Evolutionary conservation across 2,329 filamentous ascomycete genomes (phyloP), one percentile per base, ranked within the genome.

Genomic region (Cladosporium austrohemisphaericum): DNA sequence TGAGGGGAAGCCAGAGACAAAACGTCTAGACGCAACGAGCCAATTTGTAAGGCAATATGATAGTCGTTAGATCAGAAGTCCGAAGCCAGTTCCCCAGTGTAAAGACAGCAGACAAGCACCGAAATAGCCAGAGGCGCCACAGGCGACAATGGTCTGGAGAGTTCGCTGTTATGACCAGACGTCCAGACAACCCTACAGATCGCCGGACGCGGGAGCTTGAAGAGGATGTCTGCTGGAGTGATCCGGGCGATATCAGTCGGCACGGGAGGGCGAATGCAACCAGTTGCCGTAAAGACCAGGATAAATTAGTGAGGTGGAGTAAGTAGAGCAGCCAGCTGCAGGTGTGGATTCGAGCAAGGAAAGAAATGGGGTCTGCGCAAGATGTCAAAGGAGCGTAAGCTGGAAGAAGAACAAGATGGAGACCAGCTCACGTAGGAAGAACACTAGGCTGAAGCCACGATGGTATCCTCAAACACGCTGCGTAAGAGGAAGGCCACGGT

Each of bases 221-320:
- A n/a, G n/a, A n/a, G n/a, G n/a, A n/a, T n/a, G n/a, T n/a, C n/a
- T n/a, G n/a, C n/a, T n/a, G n/a, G n/a, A n/a, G n/a, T n/a, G n/a
- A n/a, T n/a, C n/a, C n/a, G n/a, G n/a, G n/a, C n/a, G n/a, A n/a
- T n/a, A n/a, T n/a, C n/a, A n/a, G n/a, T n/a, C n/a, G n/a, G n/a
- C n/a, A n/a, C n/a, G n/a, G n/a, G n/a, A n/a, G n/a, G n/a, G n/a
- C n/a, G n/a, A n/a, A n/a, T n/a, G n/a, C n/a, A n/a, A n/a, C n/a
- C n/a, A n/a, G n/a, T n/a, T 26, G 25, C 25, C 6, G 6, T 10
- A n/a, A 19, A 37, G 44, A 38, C 33, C 44, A 25, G 44, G 44
- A 20, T 29, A 25, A 23, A 38, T 47, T 47, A 47, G 44, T 38
- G 44, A 38, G 16, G 44, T 47, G 44, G 44, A 47, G 44, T 46